phyloP scores from a whole-genome alignment of 116 monocot genomes.

The Cymodocea nodosa region DNA sequence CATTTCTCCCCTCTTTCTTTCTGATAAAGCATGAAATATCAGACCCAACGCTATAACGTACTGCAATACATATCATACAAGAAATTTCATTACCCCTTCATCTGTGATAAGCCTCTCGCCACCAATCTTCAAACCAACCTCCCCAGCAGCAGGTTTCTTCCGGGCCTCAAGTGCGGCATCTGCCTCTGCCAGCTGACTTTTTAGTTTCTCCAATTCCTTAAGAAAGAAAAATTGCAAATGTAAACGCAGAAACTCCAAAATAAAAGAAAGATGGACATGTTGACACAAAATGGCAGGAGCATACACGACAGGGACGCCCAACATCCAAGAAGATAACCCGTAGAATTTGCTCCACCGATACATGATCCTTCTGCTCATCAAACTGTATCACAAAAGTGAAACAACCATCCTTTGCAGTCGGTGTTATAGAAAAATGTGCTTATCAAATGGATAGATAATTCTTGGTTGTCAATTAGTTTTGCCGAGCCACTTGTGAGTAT shows the following conservation, averaged over 20 bases:
- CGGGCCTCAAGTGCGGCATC: slow-evolving; percentile 68
- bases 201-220: slow-evolving; percentile 87
- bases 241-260: not conserved
- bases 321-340: slow-evolving; percentile 69
- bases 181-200: slow-evolving; percentile 61
- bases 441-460: not conserved
- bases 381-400: slow-evolving; percentile 35
- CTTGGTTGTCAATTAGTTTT: too few relatives aligned
- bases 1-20: slow-evolving; percentile 94
- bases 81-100: slow-evolving; percentile 55
- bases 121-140: slow-evolving; percentile 42
- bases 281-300: not conserved
- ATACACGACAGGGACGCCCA: slow-evolving; percentile 44
- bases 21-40: slow-evolving; percentile 18
- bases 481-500: too few relatives aligned
- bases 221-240: slow-evolving; percentile 4
- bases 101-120: slow-evolving; percentile 94
- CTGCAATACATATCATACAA: not conserved
- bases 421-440: too few relatives aligned
- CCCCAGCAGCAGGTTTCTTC: slow-evolving; percentile 77
- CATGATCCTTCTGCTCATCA: slow-evolving; percentile 88
- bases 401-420: not conserved
- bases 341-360: slow-evolving; percentile 76
- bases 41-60: not conserved
- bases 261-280: not conserved